Evolutionary conservation across 1,139 yeast genomes (phyloP), one percentile per base, ranked within the genome.

Genomic region (Yamadazyma epiphylla): DNA sequence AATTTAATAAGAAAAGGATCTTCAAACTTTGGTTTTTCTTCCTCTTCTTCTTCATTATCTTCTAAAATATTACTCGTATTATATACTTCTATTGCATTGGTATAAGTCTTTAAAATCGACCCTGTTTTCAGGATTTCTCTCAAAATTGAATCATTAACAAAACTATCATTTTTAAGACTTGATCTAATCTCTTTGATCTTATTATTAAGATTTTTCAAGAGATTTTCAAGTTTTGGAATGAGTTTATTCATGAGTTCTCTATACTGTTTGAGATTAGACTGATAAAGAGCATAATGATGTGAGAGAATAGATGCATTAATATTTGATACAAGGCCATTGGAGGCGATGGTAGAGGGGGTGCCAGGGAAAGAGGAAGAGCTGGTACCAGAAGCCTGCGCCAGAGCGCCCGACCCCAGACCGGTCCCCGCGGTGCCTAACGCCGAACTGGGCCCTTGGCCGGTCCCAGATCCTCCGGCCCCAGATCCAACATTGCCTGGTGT

Each of bases 1-100:
- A 68, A 48, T 38, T 66, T 67, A 26, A 65, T 40, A 33, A 68
- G 55, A 34, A 68, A 66, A 4, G 74, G 74, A 40, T 68, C 74
- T 37, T 62, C 70, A n/a, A 38, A 28, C 9, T 27, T 58, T 10
- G 51, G 54, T 7, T 30, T 35, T 19, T 53, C 55, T 2, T 55
- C 53, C n/a, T 45, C 50, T 13, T 49, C 58, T n/a, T 50, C 58
- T 13, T 40, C 45, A 5, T 41, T 45, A 19, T 41, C 46, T 24
- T 50, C 49, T 32, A 54, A 48, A 19, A 57, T 31, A 3, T 44
- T 46, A 10, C 40, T 36, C 9, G 43, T 48, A 29, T 57, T 56
- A 39, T 66, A 67, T 19, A 55, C 44, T 37, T 64, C 70, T 7
- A 67, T 46, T 1, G 70, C 45, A 15, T 48, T 38, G 45, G 50